Conservation (phyloP, 495 filamentous ascomycete genomes). For the Penicillium antarcticum region DNA sequence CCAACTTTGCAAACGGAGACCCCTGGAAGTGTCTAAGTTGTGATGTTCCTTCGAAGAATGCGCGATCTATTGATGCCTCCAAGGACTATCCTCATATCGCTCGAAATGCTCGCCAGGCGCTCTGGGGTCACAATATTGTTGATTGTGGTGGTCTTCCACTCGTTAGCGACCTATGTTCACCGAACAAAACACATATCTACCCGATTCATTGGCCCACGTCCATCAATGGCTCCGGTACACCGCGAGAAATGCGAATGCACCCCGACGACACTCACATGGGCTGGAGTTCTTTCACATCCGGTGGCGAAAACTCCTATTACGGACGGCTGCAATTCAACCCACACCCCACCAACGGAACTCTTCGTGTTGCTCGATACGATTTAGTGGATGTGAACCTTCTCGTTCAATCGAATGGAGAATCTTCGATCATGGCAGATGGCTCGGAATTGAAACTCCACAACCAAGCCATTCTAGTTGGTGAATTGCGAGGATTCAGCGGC, state of each 20-base stretch:
- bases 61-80: not conserved
- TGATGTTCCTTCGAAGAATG: slow-evolving; percentile 11
- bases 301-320: slow-evolving; percentile 15
- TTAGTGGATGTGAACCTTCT: slow-evolving; percentile 19
- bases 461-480: slow-evolving; percentile 17
- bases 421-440: not conserved
- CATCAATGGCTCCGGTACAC: slow-evolving; percentile 4
- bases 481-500: slow-evolving; percentile 22
- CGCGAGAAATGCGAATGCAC: slow-evolving; percentile 21
- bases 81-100: slow-evolving; percentile 18
- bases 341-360: slow-evolving; percentile 6
- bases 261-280: slow-evolving; percentile 21
- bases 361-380: slow-evolving; percentile 17
- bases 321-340: slow-evolving; percentile 21
- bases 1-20: slow-evolving; percentile 15
- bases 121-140: slow-evolving; percentile 18
- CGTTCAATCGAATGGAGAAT: not conserved
- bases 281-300: slow-evolving; percentile 13
- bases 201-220: slow-evolving; percentile 16
- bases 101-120: slow-evolving; percentile 8
- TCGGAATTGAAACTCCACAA: slow-evolving; percentile 10
- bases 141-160: slow-evolving; percentile 12
- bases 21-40: slow-evolving; percentile 23
- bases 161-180: slow-evolving; percentile 11
- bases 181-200: slow-evolving; percentile 16